Conservation (phyloP, 208 protist species). For the Crithidia fasciculata region DNA sequence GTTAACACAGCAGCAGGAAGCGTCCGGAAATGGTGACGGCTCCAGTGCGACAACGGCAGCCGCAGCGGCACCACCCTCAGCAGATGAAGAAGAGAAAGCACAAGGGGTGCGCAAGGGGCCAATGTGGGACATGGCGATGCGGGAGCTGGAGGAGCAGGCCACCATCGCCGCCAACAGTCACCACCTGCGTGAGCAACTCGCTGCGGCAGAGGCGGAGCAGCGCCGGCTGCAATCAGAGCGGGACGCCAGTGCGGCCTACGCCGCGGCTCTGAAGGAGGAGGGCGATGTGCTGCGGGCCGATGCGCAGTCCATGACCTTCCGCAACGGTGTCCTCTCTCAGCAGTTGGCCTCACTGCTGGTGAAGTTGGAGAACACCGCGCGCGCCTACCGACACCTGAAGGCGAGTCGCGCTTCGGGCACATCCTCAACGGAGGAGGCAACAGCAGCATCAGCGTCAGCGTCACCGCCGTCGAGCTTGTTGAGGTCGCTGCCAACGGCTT, state of each 20-base stretch:
- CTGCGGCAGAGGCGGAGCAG: conserved; percentile 18
- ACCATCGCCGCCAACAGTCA: conserved; percentile 19
- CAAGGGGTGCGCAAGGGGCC: conserved; percentile 26
- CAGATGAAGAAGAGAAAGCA: not conserved
- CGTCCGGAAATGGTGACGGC: not conserved
- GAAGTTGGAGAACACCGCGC: conserved; percentile 35
- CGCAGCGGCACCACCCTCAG: not conserved
- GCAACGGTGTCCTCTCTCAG: conserved; percentile 78
- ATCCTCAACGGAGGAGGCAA: not conserved
- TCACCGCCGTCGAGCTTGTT: conserved; percentile 5
- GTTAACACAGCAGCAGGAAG: conserved; percentile 3
- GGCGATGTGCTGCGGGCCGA: conserved; percentile 54
- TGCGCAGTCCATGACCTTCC: conserved; percentile 63
- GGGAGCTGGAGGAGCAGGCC: conserved; percentile 39
- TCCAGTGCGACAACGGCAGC: not conserved
- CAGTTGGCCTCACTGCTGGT: conserved; percentile 74
- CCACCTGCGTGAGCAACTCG: conserved; percentile 34
- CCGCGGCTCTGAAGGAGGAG: conserved; percentile 43
- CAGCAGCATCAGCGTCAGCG: no score
- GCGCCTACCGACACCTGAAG: conserved; percentile 21
- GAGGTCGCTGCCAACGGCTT: conserved; percentile 2
- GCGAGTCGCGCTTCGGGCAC: not conserved
- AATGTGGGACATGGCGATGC: conserved; percentile 30
- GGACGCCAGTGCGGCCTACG: conserved; percentile 29
- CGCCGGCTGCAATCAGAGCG: conserved; percentile 7